Base-by-base conservation (phyloP, 2,329 filamentous ascomycete species). In the Amauroascus niger region DNA sequence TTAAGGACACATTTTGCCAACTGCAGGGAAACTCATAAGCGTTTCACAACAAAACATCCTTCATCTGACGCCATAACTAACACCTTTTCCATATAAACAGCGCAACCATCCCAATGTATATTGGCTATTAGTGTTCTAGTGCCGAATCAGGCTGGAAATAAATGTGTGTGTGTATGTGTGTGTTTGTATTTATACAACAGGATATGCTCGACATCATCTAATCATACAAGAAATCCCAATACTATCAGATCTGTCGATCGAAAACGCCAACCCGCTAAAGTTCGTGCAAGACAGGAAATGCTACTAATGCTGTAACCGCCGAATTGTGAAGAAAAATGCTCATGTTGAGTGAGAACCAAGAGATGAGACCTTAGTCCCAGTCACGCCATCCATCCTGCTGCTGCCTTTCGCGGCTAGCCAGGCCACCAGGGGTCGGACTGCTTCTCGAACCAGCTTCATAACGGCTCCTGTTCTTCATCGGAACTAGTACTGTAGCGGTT, bases 331-430 rank as follows among this genome's bases (percentile, higher is more conserved):
- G 44, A 40, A 14, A 9, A 5, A 40, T 55, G n/a, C n/a, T n/a
- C n/a, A n/a, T n/a, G n/a, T 37, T 30, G 9, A 8, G n/a, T 7
- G 37, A 33, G 2, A 13, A 32, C 3, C 45, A 4, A n/a, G 18
- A 6, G 14, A 22, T n/a, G n/a, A 20, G 46, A 49, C 20, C 45
- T 64, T 49, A 69, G 53, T 71, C 69, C 69, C 69, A 71, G 44
- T 71, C 62, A 6, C 67, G 64, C 69, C 69, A 72, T 58, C 69
- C 69, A 54, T 70, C 65, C 24, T 39, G 61, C 58, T n/a, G 61
- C 55, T 39, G 6, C 44, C 48, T 49, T 52, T n/a, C 32, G 24
- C 48, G 41, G 24, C 45, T 49, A 47, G 33, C 48, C 11, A n/a
- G 28, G 14, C 26, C 28, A 24, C 49, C 33, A n/a, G 43, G 24